Evolutionary conservation across 306 rosid species (phyloP).

Genomic region (Dicorynia guianensis): DNA sequence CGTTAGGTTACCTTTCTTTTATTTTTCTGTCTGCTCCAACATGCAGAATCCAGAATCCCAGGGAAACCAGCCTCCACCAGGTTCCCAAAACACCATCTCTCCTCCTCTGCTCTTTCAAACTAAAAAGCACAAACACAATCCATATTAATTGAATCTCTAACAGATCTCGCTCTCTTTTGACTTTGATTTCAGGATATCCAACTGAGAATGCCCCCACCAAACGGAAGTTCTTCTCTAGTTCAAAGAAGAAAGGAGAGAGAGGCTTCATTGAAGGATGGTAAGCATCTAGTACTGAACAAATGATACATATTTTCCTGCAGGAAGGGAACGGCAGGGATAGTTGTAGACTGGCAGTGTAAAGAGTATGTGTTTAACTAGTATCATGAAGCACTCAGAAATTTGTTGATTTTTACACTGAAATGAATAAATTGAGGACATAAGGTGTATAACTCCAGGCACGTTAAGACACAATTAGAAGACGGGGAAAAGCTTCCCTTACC

Average conservation of each 20-base stretch:
- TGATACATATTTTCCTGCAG: neutral
- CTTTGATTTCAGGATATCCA: slow-evolving; percentile 71
- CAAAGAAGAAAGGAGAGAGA: slow-evolving; percentile 66
- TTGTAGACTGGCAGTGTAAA: neutral
- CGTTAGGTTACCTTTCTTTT: neutral
- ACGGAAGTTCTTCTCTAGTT: slow-evolving; percentile 45
- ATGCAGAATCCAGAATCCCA: slow-evolving; percentile 61
- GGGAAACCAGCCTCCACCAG: slow-evolving; percentile 68
- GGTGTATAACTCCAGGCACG: neutral
- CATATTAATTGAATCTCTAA: slow-evolving; percentile 4
- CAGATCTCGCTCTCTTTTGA: slow-evolving; percentile 18
- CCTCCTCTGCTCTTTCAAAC: neutral
- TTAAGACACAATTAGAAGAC: neutral
- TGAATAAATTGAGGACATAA: neutral
- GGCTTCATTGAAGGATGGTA: slow-evolving; percentile 64
- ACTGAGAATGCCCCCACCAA: slow-evolving; percentile 56
- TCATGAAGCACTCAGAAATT: neutral
- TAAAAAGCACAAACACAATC: slow-evolving; percentile 11
- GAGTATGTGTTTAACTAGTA: neutral
- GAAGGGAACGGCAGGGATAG: neutral
- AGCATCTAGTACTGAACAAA: neutral
- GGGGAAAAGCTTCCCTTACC: slow-evolving; percentile 17
- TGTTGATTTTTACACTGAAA: neutral
- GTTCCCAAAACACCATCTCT: slow-evolving; percentile 35
- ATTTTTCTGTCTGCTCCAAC: slow-evolving; percentile 34